Conservation (phyloP, 108 stramenopile species). For the Skeletonema costatum region DNA sequence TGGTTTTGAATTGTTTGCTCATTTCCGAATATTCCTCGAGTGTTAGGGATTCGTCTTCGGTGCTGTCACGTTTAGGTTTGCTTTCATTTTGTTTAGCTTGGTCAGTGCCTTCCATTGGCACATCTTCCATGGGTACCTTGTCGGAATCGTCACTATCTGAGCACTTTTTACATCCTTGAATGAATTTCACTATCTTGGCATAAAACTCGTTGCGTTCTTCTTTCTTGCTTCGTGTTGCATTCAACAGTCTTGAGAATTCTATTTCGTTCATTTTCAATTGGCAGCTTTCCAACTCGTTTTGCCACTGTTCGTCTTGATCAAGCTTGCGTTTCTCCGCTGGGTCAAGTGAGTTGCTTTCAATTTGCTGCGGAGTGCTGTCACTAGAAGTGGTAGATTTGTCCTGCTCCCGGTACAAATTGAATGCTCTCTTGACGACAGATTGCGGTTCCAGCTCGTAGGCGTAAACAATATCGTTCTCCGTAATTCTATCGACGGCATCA, state of each 20-base stretch:
- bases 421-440: conserved; percentile 38
- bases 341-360: conserved; percentile 48
- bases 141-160: conserved; percentile 21
- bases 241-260: not conserved
- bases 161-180: conserved; percentile 35
- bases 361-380: not conserved
- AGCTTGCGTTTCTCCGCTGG: conserved; percentile 39
- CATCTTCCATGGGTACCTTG: not conserved
- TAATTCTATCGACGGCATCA: conserved; percentile 62
- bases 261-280: not conserved
- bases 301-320: conserved; percentile 59
- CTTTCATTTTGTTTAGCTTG: not conserved
- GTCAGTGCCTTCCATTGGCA: not conserved
- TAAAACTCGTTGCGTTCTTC: not conserved
- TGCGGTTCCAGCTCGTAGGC: conserved; percentile 59
- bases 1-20: conserved; percentile 52
- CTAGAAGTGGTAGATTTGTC: not conserved
- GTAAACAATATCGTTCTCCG: conserved; percentile 69
- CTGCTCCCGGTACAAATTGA: conserved; percentile 14
- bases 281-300: conserved; percentile 38
- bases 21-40: conserved; percentile 51
- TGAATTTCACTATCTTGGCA: not conserved
- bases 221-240: not conserved
- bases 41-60: conserved; percentile 12
- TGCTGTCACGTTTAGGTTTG: not conserved